These are phyloP conservation scores for Raffaelea arxii DNA, from an alignment of 2,329 filamentous ascomycete genomes.

Conservation along the genomic window DNA sequence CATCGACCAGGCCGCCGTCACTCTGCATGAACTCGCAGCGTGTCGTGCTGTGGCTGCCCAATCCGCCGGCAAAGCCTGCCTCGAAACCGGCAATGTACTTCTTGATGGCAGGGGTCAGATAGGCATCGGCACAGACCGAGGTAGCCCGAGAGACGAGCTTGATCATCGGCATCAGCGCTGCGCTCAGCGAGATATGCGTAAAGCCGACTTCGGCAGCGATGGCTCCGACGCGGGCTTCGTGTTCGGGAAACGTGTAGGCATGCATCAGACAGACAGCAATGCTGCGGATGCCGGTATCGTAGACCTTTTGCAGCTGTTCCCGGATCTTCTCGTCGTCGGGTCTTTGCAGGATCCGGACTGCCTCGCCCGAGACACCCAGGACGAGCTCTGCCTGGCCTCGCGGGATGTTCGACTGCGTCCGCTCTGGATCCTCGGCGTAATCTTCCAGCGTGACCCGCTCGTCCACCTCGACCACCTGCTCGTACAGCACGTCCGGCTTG, in stretches of 20 bases:
- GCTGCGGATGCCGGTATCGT: conserved; percentile 62
- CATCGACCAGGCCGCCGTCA: conserved; percentile 64
- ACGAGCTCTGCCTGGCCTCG: conserved; percentile 48
- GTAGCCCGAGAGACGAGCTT: conserved; percentile 68
- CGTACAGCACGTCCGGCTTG: conserved; percentile 81
- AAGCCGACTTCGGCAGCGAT: conserved; percentile 76
- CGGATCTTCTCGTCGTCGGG: conserved; percentile 49
- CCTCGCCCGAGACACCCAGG: conserved; percentile 63
- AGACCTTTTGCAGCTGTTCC: conserved; percentile 55
- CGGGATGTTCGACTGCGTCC: conserved; percentile 47
- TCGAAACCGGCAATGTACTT: conserved; percentile 69
- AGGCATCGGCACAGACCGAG: conserved; percentile 71
- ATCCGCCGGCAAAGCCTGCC: conserved; percentile 67
- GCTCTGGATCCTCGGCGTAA: conserved; percentile 76
- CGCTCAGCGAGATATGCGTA: conserved; percentile 69
- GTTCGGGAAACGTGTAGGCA: conserved; percentile 80
- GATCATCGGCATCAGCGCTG: conserved; percentile 85
- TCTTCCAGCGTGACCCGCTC: conserved; percentile 88
- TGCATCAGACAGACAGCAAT: conserved; percentile 90
- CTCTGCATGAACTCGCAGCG: conserved; percentile 95
- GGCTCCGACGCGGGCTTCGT: conserved; percentile 68
- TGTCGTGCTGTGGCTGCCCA: conserved; percentile 66
- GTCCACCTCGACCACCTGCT: conserved; percentile 77
- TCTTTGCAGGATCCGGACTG: conserved; percentile 57
- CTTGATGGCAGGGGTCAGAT: conserved; percentile 68